Base-by-base conservation (phyloP, 192 early-diverging fungal species). In the Coemansia sp. region DNA sequence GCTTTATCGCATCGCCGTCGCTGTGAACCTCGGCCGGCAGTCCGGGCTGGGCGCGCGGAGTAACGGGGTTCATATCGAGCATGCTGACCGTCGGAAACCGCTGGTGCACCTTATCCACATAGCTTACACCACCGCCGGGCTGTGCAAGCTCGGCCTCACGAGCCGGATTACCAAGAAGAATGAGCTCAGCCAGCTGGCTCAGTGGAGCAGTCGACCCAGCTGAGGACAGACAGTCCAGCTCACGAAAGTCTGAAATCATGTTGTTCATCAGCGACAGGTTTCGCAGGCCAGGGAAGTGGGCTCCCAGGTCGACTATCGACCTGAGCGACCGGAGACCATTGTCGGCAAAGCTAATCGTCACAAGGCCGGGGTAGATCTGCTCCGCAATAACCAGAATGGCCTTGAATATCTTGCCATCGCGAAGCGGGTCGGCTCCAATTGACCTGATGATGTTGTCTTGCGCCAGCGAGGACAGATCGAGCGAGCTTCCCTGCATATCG, bases 201-300 rank as follows among this genome's bases (percentile, higher is more conserved):
- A 80, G 62, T 3, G 77, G 77, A 33, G 68, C 72, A 4, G 69
- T 80, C 21, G 77, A 80, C 18, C 77, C 77, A 6, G 36, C 28
- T n/a, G 72, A 50, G 10, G 77, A 70, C 58, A 80, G 59, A 36
- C 73, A 80, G 59, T 75, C 69, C 31, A 80, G 69, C 55, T 70
- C 64, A 33, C 77, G 60, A 47, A 75, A 68, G 47, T 80, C 69
- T 1, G 72, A 42, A 16, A 80, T 41, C 59, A 34, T 50, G 63
- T 80, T 80, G 65, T 72, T 80, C 72, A 75, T 75, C 50, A 80
- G 36, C 37, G 77, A 80, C 41, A 80, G 38, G 62, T 70, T 75
- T 38, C 65, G 65, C 9, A 80, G 60, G 14, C 69, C 65, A 6
- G 77, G 77, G 52, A 75, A 80, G 45, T 72, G 64, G 18, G 56